A percentile compares a stretch with the other conserved stretches of the same genome.
Evolutionary conservation across 192 early-diverging fungal genomes (phyloP).

Genomic region (Coemansia sp.): DNA sequence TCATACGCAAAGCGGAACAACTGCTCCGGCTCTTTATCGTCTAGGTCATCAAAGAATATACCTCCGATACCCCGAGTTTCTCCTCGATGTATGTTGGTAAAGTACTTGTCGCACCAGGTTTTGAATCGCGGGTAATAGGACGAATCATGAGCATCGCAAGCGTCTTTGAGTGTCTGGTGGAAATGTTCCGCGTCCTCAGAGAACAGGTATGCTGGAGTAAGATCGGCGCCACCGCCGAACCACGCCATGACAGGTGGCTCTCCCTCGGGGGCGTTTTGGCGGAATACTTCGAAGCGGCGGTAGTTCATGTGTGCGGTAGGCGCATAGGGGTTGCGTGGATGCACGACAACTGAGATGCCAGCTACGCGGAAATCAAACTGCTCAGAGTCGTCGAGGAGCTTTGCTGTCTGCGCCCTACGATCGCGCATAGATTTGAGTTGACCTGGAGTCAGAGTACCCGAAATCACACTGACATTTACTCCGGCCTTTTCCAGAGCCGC

Average conservation of each 20-base stretch:
- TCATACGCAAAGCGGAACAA: constrained; percentile 84
- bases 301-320: constrained; percentile 98
- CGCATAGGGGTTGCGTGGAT: constrained; percentile 94
- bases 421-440: constrained; percentile 88
- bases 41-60: constrained; percentile 98
- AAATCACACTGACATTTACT: constrained; percentile 90
- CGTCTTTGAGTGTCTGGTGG: constrained; percentile 86
- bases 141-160: constrained; percentile 87
- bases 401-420: constrained; percentile 61
- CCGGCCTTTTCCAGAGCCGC: constrained; percentile 96
- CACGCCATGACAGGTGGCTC: constrained; percentile 74
- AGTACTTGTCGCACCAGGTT: constrained; percentile 97
- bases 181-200: constrained; percentile 93
- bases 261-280: constrained; percentile 57
- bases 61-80: constrained; percentile 95
- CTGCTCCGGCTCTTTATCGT: constrained; percentile 70
- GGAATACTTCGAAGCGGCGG: constrained; percentile 90
- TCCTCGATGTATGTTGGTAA: constrained; percentile 79
- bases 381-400: constrained; percentile 62
- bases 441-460: constrained; percentile 76
- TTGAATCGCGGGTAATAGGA: constrained; percentile 89
- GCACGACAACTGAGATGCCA: constrained; percentile 90
- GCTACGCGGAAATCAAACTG: constrained; percentile 83
- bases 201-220: constrained; percentile 90
- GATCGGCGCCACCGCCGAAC: constrained; percentile 97